Evolutionary conservation across 1,139 yeast species (phyloP).

Genomic region (Scheffersomyces insectosa): DNA sequence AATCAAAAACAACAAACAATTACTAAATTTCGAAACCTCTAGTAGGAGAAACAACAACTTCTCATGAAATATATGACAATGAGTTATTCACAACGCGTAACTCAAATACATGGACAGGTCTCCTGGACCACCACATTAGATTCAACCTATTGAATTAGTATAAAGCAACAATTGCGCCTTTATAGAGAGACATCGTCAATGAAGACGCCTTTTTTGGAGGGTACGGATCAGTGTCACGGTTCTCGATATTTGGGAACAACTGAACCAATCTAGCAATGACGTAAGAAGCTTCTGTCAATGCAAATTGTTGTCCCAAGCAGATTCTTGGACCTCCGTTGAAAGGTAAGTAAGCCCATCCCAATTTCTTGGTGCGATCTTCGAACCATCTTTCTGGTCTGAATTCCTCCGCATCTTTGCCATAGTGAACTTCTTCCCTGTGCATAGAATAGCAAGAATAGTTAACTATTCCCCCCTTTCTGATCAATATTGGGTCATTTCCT

Average conservation of each 20-base stretch:
- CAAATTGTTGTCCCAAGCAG: slow-evolving; percentile 61
- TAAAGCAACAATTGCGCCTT: slow-evolving; percentile 19
- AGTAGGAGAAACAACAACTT: too few species aligned
- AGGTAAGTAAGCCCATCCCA: slow-evolving; percentile 55
- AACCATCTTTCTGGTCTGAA: slow-evolving; percentile 57
- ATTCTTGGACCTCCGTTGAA: slow-evolving; percentile 65
- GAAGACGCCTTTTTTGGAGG: slow-evolving; percentile 17
- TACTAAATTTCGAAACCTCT: too few species aligned
- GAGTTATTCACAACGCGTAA: too few species aligned
- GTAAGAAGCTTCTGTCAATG: slow-evolving; percentile 56
- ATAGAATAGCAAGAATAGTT: slow-evolving; percentile 45
- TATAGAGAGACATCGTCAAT: slow-evolving; percentile 17
- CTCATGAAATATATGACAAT: too few species aligned
- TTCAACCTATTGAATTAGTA: not conserved
- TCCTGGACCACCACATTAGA: not conserved
- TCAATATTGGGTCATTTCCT: slow-evolving; percentile 39
- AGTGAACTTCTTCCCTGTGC: slow-evolving; percentile 45
- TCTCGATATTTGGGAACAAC: slow-evolving; percentile 32
- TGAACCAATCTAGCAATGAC: slow-evolving; percentile 40
- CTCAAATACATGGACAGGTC: too few species aligned
- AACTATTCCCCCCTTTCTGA: slow-evolving; percentile 48
- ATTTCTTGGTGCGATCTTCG: slow-evolving; percentile 31
- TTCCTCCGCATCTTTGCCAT: slow-evolving; percentile 49
- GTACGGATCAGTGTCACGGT: slow-evolving; percentile 23
- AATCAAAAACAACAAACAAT: too few species aligned